phyloP scores from a whole-genome alignment of 768 basidiomycete species.

The Rhodotorula graminis region DNA sequence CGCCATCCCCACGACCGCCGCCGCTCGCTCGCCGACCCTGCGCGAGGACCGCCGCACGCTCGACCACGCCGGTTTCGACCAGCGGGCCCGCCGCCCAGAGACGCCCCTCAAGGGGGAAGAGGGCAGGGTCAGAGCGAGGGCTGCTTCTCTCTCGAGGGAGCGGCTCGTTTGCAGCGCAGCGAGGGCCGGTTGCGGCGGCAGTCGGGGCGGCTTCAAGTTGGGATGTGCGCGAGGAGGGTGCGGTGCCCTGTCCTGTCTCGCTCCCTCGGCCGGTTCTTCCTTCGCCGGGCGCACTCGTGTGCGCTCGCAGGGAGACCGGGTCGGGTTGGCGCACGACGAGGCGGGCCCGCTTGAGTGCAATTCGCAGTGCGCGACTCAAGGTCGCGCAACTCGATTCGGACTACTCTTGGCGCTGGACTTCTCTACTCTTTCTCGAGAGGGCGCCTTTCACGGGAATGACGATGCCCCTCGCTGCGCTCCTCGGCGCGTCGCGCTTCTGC shows the following conservation, averaged over 20 bases:
- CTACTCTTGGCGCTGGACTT: slow-evolving; percentile 21
- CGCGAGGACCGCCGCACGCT: slow-evolving; percentile 16
- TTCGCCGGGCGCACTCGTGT: not conserved
- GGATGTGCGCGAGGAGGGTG: slow-evolving; percentile 21
- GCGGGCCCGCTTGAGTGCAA: slow-evolving; percentile 20
- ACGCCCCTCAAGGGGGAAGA: slow-evolving; percentile 1
- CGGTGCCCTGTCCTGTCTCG: not conserved
- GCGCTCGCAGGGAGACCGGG: not conserved
- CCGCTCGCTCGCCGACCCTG: not conserved
- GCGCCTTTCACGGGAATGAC: not conserved
- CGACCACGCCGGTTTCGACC: not conserved
- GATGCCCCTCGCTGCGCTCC: not conserved
- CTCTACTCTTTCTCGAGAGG: not conserved
- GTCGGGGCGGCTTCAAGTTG: not conserved
- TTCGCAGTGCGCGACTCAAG: not conserved
- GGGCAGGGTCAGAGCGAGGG: not conserved
- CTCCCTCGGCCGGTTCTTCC: not conserved
- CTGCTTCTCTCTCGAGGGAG: not conserved
- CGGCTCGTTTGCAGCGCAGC: not conserved
- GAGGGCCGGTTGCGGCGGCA: too few species aligned
- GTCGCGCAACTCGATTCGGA: slow-evolving; percentile 22
- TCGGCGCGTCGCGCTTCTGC: not conserved
- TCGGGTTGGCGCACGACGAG: not conserved
- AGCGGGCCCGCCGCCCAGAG: not conserved
- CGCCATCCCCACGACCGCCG: not conserved